Evolutionary conservation across 106 monocot species (phyloP), one percentile per base, ranked within the genome.

Genomic region (Phalaenopsis equestris): DNA sequence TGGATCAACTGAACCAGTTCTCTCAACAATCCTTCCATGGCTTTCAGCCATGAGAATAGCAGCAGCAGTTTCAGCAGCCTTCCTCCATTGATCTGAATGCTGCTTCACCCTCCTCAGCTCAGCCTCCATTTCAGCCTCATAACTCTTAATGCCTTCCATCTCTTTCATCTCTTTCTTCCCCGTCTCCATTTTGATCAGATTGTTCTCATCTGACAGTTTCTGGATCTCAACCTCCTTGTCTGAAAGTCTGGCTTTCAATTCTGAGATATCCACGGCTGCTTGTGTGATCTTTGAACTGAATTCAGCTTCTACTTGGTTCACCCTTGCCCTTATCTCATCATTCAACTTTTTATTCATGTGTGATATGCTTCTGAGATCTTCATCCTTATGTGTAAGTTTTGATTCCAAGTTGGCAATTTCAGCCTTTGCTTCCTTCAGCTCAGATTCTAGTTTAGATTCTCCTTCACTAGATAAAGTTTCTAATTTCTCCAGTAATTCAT

Each of bases 71-170:
- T 96, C 96, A 41, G 96, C 96, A 9, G 96, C 96, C 85, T 96
- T 96, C 72, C 92, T 88, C 99, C 99, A 99, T 73, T 99, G 99
- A 23, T 99, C 90, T 15, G 88, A 90, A 61, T 99, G 99, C 67
- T 90, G 85, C 80, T 87, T 91, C 23, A 99, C 75, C 75, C 88
- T 86, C 61, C 85, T 88, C 83, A 99, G 21, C 49, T 99, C 99
- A 0, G 85, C 68, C 68, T 91, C 91, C 87, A 87, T 89, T 43
- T 90, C 92, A 14, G 37, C 8, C 74, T 90, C 86, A 41, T 75
- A 75, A 47, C 23, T 80, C 64, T 78, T 83, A 42, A 39, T 48
- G 45, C 41, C 61, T 61, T 88, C 84, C 2, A 64, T 39, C 47
- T 86, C 61, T 61, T 88, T 83, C 2, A 64, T 39, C 47, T 86